Conservation (phyloP, 306 rosid genomes). For the Begonia masoniana region DNA sequence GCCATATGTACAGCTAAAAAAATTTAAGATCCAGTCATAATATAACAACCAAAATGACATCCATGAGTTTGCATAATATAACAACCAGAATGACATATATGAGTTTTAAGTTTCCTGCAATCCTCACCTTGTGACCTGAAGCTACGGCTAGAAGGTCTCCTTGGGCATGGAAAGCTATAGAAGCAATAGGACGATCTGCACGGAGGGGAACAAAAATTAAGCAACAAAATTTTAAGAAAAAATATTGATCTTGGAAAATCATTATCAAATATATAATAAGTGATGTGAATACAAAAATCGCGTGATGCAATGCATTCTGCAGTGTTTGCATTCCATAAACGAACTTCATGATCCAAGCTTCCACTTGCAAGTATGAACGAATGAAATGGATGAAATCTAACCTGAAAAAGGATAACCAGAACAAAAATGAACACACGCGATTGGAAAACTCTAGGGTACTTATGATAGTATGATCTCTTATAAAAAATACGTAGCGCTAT, state of each 20-base stretch:
- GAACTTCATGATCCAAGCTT: slow-evolving; percentile 98
- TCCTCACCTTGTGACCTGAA: slow-evolving; percentile 85
- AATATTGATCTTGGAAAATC: too few species aligned
- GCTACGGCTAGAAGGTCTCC: slow-evolving; percentile 96
- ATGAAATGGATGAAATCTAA: slow-evolving; percentile 84
- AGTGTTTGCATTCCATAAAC: slow-evolving; percentile 84
- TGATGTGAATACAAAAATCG: slow-evolving; percentile 55
- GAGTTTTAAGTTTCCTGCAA: neutral
- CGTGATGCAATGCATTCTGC: slow-evolving; percentile 81
- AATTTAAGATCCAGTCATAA: slow-evolving; percentile 12
- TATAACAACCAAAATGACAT: slow-evolving; percentile 2
- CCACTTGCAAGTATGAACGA: slow-evolving; percentile 94
- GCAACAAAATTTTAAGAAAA: too few species aligned
- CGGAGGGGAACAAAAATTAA: slow-evolving; percentile 1
- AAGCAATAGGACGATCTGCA: slow-evolving; percentile 89
- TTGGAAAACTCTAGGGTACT: too few species aligned
- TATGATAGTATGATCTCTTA: too few species aligned
- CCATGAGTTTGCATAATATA: too few species aligned
- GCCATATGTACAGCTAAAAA: slow-evolving; percentile 83
- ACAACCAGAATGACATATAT: too few species aligned
- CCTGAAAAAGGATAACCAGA: slow-evolving; percentile 32
- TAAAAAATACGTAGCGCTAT: too few species aligned
- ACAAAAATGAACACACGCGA: too few species aligned
- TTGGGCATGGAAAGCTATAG: slow-evolving; percentile 89
- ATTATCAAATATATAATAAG: too few species aligned